phyloP scores from a whole-genome alignment of 2,329 filamentous ascomycete species.

The Bipolaris oryzae region DNA sequence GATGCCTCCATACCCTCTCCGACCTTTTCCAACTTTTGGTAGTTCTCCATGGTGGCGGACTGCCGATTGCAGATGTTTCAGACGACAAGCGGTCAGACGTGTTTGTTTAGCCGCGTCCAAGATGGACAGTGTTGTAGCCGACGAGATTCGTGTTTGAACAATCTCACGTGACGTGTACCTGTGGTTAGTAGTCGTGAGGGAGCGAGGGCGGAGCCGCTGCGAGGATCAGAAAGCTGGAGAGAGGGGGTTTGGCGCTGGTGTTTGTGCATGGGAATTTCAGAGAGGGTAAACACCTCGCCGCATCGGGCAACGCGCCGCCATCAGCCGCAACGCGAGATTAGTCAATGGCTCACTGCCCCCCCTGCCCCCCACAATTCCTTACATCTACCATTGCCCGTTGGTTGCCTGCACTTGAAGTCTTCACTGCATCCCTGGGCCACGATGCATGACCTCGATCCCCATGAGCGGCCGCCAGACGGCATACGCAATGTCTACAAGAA shows the following conservation, averaged over 20 bases:
- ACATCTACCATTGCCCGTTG: background rate
- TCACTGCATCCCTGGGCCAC: background rate
- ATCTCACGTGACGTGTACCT: conserved; percentile 21
- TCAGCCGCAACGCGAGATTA: conserved; percentile 33
- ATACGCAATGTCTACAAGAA: conserved; percentile 77
- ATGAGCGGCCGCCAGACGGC: conserved; percentile 74
- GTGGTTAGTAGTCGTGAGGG: conserved; percentile 33
- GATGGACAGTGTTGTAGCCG: background rate
- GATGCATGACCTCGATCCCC: conserved; percentile 66
- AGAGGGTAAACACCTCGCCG: conserved; percentile 31
- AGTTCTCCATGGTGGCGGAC: conserved; percentile 77
- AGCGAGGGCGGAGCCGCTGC: conserved; percentile 10
- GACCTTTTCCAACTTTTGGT: conserved; percentile 95
- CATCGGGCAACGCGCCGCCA: conserved; percentile 25
- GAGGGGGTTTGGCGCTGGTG: conserved; percentile 22
- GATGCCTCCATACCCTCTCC: conserved; percentile 73
- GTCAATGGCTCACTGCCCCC: conserved; percentile 13
- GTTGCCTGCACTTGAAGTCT: no score
- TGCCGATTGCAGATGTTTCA: conserved; percentile 20
- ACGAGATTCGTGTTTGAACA: background rate
- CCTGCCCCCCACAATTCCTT: background rate
- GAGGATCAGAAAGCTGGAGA: conserved; percentile 18
- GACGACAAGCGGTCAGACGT: conserved; percentile 31
- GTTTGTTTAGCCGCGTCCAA: conserved; percentile 3
- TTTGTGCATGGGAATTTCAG: conserved; percentile 33